Evolutionary conservation across 2,329 filamentous ascomycete genomes (phyloP), one percentile per base, ranked within the genome.

Genomic region (Alternaria conjuncta): DNA sequence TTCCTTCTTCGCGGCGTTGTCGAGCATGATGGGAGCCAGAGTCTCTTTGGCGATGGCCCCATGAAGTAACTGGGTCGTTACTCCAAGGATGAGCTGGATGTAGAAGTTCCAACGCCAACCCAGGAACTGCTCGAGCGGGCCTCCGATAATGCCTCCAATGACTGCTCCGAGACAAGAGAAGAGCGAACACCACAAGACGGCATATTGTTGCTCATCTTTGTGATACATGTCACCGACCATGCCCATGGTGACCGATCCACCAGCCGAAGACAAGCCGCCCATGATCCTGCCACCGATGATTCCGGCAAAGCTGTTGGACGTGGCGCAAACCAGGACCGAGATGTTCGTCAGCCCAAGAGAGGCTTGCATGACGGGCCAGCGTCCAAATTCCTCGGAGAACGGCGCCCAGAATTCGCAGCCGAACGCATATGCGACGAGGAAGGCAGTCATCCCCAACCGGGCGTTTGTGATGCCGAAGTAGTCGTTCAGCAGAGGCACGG

Each of bases 401-500:
- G 26, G 92, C 0, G 93, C 92, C 92, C 92, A 96, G 0, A 94
- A 84, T 78, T 95, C 92, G 76, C 92, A 96, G 21, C 92, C 92
- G 74, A 96, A 93, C 30, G 92, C 92, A 76, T 96, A 96, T 3
- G 89, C 78, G 47, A 96, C 85, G 45, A 95, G 82, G 81, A 94
- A 96, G 67, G 93, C 88, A 83, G 91, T 89, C 69, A 91, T 90
- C 72, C 92, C 92, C 20, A 67, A 66, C 15, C 81, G 64, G 77
- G 83, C 67, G 78, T 82, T 57, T 71, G 75, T 89, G 41, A 68
- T 46, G 44, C 21, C 63, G 61, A 50, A 71, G 61, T 57, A 81
- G 69, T 72, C 91, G 0, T 87, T 81, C 28, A 87, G 82, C 18
- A 81, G 82, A 57, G 63, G 71, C 36, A 86, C 81, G 2, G 82